Conservation (phyloP, 257 asterid species). For the Gentiana dahurica region DNA sequence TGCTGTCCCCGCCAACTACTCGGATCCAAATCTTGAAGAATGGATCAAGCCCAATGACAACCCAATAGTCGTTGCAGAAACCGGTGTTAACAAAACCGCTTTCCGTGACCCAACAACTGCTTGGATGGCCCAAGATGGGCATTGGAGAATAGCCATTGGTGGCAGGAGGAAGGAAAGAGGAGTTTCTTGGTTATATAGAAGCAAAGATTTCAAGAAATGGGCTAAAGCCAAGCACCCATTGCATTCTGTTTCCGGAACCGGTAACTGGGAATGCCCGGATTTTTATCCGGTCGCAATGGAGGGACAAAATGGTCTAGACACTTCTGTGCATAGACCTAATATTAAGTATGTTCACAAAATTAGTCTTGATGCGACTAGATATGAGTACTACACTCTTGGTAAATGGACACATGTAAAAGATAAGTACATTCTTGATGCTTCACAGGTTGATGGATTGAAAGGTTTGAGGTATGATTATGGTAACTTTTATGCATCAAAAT, state of each 20-base stretch:
- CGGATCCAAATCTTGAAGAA: constrained; percentile 47
- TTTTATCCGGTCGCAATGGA: constrained; percentile 39
- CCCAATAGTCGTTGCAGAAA: constrained; percentile 42
- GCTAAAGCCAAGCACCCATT: constrained; percentile 33
- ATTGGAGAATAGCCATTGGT: constrained; percentile 42
- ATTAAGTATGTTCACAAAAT: constrained; percentile 51
- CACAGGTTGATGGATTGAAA: constrained; percentile 38
- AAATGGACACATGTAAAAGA: constrained; percentile 19
- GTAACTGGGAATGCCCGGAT: constrained; percentile 79
- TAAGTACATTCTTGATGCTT: constrained; percentile 37
- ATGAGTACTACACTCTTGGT: constrained; percentile 56
- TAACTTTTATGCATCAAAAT: constrained; percentile 59
- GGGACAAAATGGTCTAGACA: constrained; percentile 32
- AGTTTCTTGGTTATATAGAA: constrained; percentile 31
- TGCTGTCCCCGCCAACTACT: constrained; percentile 49
- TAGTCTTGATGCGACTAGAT: constrained; percentile 53
- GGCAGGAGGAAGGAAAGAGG: constrained; percentile 33
- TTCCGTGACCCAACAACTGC: constrained; percentile 88
- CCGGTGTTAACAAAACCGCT: constrained; percentile 27
- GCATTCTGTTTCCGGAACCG: constrained; percentile 30
- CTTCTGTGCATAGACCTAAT: constrained; percentile 25
- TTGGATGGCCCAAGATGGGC: constrained; percentile 50
- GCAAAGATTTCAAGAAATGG: constrained; percentile 57
- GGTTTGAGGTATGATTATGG: constrained; percentile 68
- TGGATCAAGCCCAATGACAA: constrained; percentile 76